A percentile compares a stretch with the other conserved stretches of the same genome.
phyloP scores from a whole-genome alignment of 257 asterid species.

The Leonotis leonurus region DNA sequence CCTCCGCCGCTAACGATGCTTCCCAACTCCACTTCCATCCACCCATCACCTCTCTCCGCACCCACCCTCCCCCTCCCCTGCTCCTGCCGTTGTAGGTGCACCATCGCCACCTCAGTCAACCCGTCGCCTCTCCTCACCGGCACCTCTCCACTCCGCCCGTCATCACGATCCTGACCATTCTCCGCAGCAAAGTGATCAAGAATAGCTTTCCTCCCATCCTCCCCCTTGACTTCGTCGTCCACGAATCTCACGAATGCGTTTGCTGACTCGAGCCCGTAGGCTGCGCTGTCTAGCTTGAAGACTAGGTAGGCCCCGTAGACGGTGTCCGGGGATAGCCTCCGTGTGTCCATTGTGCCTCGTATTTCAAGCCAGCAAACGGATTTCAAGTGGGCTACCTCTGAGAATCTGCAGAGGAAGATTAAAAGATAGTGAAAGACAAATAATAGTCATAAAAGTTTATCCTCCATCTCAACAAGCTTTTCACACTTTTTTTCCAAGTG shows the following conservation, averaged over 20 bases:
- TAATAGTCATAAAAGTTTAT: no score
- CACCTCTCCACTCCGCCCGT: slow-evolving; percentile 10
- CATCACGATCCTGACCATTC: not conserved
- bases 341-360: not conserved
- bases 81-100: slow-evolving; percentile 4
- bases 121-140: not conserved
- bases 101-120: not conserved
- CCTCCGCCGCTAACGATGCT: slow-evolving; percentile 12
- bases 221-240: not conserved
- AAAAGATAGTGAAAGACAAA: no score
- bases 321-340: not conserved
- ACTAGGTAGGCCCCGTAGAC: slow-evolving; percentile 15
- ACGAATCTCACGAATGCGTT: not conserved
- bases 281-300: not conserved
- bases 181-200: not conserved
- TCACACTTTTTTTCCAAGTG: no score
- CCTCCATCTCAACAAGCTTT: no score
- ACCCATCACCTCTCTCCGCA: slow-evolving; percentile 6
- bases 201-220: slow-evolving; percentile 2
- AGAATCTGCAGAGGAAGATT: slow-evolving; percentile 26
- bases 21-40: slow-evolving; percentile 26
- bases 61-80: not conserved
- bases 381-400: slow-evolving; percentile 19
- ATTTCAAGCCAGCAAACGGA: slow-evolving; percentile 8
- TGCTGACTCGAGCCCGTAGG: not conserved